A percentile compares a stretch with the other conserved stretches of the same genome.
Evolutionary conservation across 1,139 yeast species (phyloP).

Genomic region (Yamadazyma spencermartinsiae): DNA sequence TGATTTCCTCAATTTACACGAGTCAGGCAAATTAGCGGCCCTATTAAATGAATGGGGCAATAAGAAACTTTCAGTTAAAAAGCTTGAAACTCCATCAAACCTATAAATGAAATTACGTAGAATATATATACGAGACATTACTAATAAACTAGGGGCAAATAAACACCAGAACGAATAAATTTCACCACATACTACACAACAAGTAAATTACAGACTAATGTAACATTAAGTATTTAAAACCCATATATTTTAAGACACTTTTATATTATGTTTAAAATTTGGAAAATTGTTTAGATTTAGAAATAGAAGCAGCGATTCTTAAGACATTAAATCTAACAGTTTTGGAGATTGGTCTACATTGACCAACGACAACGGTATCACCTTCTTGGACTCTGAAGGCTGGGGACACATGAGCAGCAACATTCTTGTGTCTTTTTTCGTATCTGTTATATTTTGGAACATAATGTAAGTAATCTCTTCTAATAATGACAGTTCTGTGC

Average conservation of each 20-base stretch:
- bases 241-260: neutral
- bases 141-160: too few relatives aligned
- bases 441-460: slow-evolving; percentile 99
- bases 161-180: slow-evolving; percentile 3
- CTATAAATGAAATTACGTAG: slow-evolving; percentile 8
- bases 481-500: slow-evolving; percentile 99
- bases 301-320: slow-evolving; percentile 88
- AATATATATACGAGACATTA: slow-evolving; percentile 3
- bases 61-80: slow-evolving; percentile 51
- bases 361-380: slow-evolving; percentile 99
- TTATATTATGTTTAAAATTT: slow-evolving; percentile 76
- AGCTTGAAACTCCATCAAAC: slow-evolving; percentile 57
- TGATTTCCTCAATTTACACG: slow-evolving; percentile 68
- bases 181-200: neutral
- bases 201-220: slow-evolving; percentile 17
- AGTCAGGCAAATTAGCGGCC: slow-evolving; percentile 49
- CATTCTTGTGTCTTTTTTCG: slow-evolving; percentile 99
- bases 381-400: slow-evolving; percentile 99
- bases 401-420: slow-evolving; percentile 99
- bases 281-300: slow-evolving; percentile 92
- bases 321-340: slow-evolving; percentile 99
- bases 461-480: slow-evolving; percentile 99
- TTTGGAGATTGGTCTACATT: slow-evolving; percentile 99
- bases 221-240: slow-evolving; percentile 18
- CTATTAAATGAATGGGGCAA: slow-evolving; percentile 65